Percentiles rank a stretch among this genome's conserved stretches.
These are phyloP conservation scores for Penicillium parvum DNA, from an alignment of 495 filamentous ascomycete genomes.

Conservation along the genomic window DNA sequence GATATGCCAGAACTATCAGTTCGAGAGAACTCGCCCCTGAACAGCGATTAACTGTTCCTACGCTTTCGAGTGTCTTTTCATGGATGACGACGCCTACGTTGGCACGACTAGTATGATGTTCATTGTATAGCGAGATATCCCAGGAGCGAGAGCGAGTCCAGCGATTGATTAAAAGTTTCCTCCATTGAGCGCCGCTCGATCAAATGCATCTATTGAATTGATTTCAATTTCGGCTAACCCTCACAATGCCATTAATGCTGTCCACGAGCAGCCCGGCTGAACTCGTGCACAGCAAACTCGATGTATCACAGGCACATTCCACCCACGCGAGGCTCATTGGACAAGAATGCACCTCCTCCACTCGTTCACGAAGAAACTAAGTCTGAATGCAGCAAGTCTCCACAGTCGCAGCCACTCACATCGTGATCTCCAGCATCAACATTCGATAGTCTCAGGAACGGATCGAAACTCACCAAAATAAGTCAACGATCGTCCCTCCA, in stretches of 20 bases:
- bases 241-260: too few relatives aligned
- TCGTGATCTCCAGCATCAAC: not conserved
- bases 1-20: slow-evolving; percentile 39
- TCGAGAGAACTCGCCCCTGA: slow-evolving; percentile 22
- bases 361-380: slow-evolving; percentile 4
- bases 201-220: too few relatives aligned
- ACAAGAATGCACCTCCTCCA: not conserved
- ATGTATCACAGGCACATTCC: slow-evolving; percentile 1
- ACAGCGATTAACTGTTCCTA: slow-evolving; percentile 2
- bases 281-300: too few relatives aligned
- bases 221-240: too few relatives aligned
- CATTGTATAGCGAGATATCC: slow-evolving; percentile 10
- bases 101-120: not conserved
- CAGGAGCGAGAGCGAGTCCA: too few relatives aligned
- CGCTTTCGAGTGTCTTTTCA: not conserved
- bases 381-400: not conserved
- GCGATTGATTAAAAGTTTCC: too few relatives aligned
- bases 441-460: slow-evolving; percentile 23
- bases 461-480: slow-evolving; percentile 9
- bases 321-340: slow-evolving; percentile 1
- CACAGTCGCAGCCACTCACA: slow-evolving; percentile 15
- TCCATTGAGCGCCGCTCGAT: too few relatives aligned
- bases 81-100: not conserved
- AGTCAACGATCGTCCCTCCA: too few relatives aligned
- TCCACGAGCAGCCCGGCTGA: too few relatives aligned